A percentile compares a stretch with the other conserved stretches of the same genome.
Conservation (phyloP, 306 rosid genomes). For the Mucuna pruriens region DNA sequence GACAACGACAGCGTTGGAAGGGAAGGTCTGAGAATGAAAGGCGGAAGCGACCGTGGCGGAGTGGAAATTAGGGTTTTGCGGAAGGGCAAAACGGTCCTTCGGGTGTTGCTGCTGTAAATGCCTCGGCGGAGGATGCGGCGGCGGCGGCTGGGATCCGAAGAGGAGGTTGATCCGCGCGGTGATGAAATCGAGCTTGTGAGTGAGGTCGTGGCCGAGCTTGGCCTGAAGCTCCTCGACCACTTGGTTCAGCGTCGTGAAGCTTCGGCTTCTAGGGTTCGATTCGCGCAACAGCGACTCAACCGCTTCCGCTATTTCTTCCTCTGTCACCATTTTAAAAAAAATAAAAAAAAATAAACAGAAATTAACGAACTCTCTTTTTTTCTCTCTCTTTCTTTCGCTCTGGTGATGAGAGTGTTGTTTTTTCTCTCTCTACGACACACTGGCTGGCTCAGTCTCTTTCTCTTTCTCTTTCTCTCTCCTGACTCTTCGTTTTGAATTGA, state of each 20-base stretch:
- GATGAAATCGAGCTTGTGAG: constrained; percentile 76
- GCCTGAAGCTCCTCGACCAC: constrained; percentile 67
- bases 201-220: constrained; percentile 69
- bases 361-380: constrained; percentile 39
- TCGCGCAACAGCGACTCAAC: constrained; percentile 57
- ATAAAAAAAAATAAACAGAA: constrained; percentile 24
- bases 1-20: constrained; percentile 25
- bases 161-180: constrained; percentile 62
- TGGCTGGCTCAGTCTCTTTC: constrained; percentile 24
- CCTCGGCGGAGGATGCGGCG: neutral
- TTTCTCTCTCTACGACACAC: constrained; percentile 31
- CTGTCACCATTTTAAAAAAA: constrained; percentile 74
- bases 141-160: constrained; percentile 40
- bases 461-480: constrained; percentile 10
- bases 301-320: constrained; percentile 74
- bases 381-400: constrained; percentile 30
- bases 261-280: constrained; percentile 46
- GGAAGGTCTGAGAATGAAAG: constrained; percentile 50
- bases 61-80: constrained; percentile 67
- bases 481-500: neutral
- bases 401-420: constrained; percentile 38
- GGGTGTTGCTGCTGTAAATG: constrained; percentile 13
- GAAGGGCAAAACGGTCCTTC: constrained; percentile 64
- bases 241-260: constrained; percentile 58
- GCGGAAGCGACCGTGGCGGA: constrained; percentile 49